phyloP scores from a whole-genome alignment of 2,329 filamentous ascomycete species.

The Penicillium polonicum region DNA sequence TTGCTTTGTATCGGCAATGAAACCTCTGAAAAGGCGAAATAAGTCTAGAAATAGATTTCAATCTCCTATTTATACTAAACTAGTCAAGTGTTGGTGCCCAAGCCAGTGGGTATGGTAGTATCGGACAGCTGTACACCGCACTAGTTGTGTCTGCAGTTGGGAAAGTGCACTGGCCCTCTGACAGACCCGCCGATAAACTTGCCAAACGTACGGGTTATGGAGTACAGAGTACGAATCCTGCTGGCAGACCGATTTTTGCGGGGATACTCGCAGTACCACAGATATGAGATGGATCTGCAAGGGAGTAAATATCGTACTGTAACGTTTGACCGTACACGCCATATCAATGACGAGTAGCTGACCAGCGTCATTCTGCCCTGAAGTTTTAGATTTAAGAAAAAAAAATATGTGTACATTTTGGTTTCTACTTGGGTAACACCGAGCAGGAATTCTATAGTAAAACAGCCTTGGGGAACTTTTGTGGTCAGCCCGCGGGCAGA shows the following conservation, averaged over 20 bases:
- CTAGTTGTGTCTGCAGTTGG: background rate
- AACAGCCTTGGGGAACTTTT: background rate
- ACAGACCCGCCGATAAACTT: background rate
- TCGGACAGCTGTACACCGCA: background rate
- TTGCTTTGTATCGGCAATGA: background rate
- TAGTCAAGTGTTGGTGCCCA: slow-evolving; percentile 6
- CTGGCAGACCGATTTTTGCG: background rate
- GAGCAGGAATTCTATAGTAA: slow-evolving; percentile 6
- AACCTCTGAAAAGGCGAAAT: background rate
- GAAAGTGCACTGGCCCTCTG: background rate
- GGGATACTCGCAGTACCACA: background rate
- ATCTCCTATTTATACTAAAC: background rate
- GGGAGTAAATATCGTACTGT: background rate
- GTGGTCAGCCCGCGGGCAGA: background rate
- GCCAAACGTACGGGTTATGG: background rate
- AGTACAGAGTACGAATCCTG: background rate
- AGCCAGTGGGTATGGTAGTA: background rate
- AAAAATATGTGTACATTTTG: slow-evolving; percentile 11
- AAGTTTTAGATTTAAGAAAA: background rate
- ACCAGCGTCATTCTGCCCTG: background rate
- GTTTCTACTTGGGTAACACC: background rate
- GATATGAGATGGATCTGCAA: background rate
- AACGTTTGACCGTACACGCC: background rate
- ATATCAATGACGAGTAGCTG: background rate
- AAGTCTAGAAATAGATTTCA: background rate